phyloP scores from a whole-genome alignment of 2,329 filamentous ascomycete species.

The Coniochaeta sp. region DNA sequence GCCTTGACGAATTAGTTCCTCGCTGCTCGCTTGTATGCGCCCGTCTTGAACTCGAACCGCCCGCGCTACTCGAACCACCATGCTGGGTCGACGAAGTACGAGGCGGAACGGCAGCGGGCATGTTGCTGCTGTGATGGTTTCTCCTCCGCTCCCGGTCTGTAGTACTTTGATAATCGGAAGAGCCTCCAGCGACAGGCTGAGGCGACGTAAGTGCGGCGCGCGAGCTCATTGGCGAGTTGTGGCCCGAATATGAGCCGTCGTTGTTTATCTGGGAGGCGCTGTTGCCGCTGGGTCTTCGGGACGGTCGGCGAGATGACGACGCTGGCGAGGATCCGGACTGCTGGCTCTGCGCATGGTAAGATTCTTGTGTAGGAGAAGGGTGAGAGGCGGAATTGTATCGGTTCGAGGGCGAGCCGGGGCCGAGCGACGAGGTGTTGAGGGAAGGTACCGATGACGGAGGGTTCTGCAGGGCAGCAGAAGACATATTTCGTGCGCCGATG shows the following conservation, averaged over 20 bases:
- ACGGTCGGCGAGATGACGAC: conserved; percentile 45
- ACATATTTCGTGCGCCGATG: conserved; percentile 36
- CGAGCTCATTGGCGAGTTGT: conserved; percentile 39
- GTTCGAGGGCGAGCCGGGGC: conserved; percentile 36
- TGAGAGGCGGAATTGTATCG: conserved; percentile 46
- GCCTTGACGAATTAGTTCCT: conserved; percentile 32
- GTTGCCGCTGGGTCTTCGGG: conserved; percentile 45
- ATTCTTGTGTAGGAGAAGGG: conserved; percentile 46
- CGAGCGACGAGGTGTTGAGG: conserved; percentile 38
- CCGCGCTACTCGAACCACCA: conserved; percentile 20
- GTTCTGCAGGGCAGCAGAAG: conserved; percentile 58
- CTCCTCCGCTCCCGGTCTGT: conserved; percentile 41
- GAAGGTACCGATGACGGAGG: conserved; percentile 40
- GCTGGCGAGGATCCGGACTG: conserved; percentile 36
- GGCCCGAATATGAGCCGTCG: conserved; percentile 15
- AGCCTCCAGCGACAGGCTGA: conserved; percentile 29
- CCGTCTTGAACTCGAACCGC: conserved; percentile 32
- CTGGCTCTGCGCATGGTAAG: conserved; percentile 47
- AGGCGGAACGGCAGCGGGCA: conserved; percentile 68
- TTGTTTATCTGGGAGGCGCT: conserved; percentile 19
- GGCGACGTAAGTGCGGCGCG: conserved; percentile 37
- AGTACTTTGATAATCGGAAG: conserved; percentile 34
- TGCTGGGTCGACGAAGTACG: conserved; percentile 72
- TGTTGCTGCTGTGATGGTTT: conserved; percentile 26
- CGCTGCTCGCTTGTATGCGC: conserved; percentile 37